Conservation (phyloP, 2,329 filamentous ascomycete genomes). For the Apiospora sp. region DNA sequence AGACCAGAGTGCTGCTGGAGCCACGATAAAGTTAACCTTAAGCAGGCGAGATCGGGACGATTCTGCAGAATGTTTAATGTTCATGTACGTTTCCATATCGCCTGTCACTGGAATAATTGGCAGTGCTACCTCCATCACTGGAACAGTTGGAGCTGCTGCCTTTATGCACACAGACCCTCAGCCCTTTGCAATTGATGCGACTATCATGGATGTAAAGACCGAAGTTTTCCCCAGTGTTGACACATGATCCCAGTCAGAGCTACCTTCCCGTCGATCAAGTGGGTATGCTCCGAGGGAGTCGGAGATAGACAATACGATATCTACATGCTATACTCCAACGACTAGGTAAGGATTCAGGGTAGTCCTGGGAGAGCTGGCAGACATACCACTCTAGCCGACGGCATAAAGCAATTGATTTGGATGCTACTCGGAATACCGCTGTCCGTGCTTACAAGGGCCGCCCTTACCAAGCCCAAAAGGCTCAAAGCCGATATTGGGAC, state of each 20-base stretch:
- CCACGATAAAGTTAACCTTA: background rate
- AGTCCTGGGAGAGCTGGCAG: background rate
- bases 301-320: conserved; percentile 11
- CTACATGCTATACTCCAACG: background rate
- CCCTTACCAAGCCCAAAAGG: background rate
- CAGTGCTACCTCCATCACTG: background rate
- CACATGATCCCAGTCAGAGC: background rate
- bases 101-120: background rate
- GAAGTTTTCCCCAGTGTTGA: background rate
- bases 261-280: conserved; percentile 6
- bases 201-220: background rate
- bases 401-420: background rate
- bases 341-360: background rate
- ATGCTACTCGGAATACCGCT: conserved; percentile 16
- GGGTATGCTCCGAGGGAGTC: background rate
- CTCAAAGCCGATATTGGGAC: background rate
- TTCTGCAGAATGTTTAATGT: background rate
- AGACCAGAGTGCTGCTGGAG: background rate
- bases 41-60: conserved; percentile 2
- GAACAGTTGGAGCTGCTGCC: too few relatives aligned
- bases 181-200: background rate
- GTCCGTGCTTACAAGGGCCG: background rate
- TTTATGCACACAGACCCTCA: background rate
- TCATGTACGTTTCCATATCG: background rate
- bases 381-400: background rate